phyloP scores from a whole-genome alignment of 2,329 filamentous ascomycete species.

The Xylaria multiplex region DNA sequence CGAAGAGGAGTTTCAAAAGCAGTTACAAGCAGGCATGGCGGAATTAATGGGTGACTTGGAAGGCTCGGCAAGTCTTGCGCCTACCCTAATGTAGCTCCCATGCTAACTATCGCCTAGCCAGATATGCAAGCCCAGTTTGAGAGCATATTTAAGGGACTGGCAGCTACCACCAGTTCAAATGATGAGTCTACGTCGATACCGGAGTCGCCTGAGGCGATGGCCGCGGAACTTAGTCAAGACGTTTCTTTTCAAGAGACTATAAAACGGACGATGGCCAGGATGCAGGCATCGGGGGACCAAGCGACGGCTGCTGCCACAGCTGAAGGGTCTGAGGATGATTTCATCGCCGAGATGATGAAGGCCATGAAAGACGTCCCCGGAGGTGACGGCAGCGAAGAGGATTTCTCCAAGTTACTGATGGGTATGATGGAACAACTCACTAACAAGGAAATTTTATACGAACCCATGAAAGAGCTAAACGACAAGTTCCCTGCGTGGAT shows the following conservation, averaged over 20 bases:
- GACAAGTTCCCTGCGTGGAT: slow-evolving; percentile 94
- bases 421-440: slow-evolving; percentile 99
- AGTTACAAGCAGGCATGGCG: slow-evolving; percentile 91
- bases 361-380: slow-evolving; percentile 76
- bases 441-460: slow-evolving; percentile 97
- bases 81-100: neutral
- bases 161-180: slow-evolving; percentile 47
- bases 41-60: slow-evolving; percentile 79
- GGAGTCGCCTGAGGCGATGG: slow-evolving; percentile 40
- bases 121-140: slow-evolving; percentile 85
- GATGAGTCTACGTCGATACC: slow-evolving; percentile 44
- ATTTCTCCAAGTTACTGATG: slow-evolving; percentile 93
- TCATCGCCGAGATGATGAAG: slow-evolving; percentile 91
- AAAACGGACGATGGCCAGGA: slow-evolving; percentile 91
- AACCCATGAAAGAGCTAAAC: slow-evolving; percentile 97
- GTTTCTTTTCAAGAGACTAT: slow-evolving; percentile 92
- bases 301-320: slow-evolving; percentile 81
- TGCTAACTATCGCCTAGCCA: slow-evolving; percentile 53
- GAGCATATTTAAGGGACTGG: slow-evolving; percentile 77
- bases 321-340: slow-evolving; percentile 75
- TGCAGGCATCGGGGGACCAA: slow-evolving; percentile 88
- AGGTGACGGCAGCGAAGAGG: slow-evolving; percentile 74
- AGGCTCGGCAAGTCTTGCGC: slow-evolving; percentile 58
- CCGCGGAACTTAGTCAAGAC: slow-evolving; percentile 59
- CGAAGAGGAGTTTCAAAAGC: slow-evolving; percentile 84